Conservation (phyloP, 108 stramenopile genomes). For the Cyclotella cryptica region DNA sequence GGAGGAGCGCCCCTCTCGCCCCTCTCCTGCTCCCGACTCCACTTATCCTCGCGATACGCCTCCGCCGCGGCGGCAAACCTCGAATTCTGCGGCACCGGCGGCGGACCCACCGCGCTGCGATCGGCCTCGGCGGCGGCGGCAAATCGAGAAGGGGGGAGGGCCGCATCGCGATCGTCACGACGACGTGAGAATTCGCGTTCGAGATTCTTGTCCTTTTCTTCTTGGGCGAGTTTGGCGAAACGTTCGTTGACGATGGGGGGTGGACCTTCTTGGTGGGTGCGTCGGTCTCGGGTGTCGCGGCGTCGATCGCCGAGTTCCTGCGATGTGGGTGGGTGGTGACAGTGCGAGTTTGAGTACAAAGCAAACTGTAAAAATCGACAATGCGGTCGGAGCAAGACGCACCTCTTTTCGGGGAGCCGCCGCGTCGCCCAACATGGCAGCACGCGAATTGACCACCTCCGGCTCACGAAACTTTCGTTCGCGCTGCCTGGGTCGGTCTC, state of each 20-base stretch:
- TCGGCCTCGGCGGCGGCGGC: conserved; percentile 57
- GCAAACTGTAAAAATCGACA: conserved; percentile 8
- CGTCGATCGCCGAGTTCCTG: conserved; percentile 38
- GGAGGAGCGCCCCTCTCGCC: conserved; percentile 17
- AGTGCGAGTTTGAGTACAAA: conserved; percentile 6
- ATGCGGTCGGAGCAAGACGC: conserved; percentile 10
- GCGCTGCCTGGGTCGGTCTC: conserved; percentile 5
- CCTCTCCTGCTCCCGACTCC: conserved; percentile 12
- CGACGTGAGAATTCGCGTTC: conserved; percentile 33
- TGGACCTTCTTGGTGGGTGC: conserved; percentile 46
- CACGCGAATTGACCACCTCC: conserved; percentile 74
- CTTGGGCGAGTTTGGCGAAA: conserved; percentile 72
- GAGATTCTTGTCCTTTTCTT: conserved; percentile 61
- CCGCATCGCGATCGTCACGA: conserved; percentile 27
- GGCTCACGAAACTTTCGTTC: conserved; percentile 54
- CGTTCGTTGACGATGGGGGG: conserved; percentile 74
- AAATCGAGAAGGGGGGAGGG: conserved; percentile 66
- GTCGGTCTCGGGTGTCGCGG: conserved; percentile 24
- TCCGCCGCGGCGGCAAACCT: conserved; percentile 50
- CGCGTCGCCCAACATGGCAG: conserved; percentile 67
- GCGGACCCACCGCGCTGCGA: conserved; percentile 49
- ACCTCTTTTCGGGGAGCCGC: conserved; percentile 59
- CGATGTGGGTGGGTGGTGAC: conserved; percentile 61
- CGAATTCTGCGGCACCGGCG: conserved; percentile 33
- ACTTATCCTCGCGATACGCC: conserved; percentile 27